Conservation (phyloP, 331 rosid species). For the Cydonia oblonga region DNA sequence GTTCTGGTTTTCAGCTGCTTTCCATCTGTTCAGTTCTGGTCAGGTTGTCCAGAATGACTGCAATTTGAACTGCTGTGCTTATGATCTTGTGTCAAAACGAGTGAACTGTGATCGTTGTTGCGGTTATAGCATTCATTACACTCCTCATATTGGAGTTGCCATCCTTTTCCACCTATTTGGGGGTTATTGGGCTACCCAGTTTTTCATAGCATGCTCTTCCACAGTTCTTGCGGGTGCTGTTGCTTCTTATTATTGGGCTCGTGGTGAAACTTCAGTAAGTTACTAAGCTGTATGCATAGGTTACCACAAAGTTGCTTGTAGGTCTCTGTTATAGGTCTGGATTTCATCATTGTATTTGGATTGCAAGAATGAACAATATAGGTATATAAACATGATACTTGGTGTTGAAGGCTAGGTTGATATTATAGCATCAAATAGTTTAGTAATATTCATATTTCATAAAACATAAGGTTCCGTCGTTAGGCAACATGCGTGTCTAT, state of each 20-base stretch:
- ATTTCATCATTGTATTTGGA: background rate
- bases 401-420: background rate
- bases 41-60: constrained; percentile 75
- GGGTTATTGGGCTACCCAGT: constrained; percentile 90
- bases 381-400: background rate
- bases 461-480: background rate
- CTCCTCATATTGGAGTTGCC: constrained; percentile 82
- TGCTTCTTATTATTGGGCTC: constrained; percentile 91
- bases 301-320: background rate
- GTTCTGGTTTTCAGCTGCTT: constrained; percentile 93
- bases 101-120: constrained; percentile 85
- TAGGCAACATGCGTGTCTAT: background rate
- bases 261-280: constrained; percentile 80
- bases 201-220: constrained; percentile 74
- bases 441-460: background rate
- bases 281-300: constrained; percentile 13
- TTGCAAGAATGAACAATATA: background rate
- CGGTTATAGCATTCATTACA: constrained; percentile 79
- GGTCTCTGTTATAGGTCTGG: background rate
- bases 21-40: constrained; percentile 90
- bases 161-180: constrained; percentile 93
- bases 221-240: constrained; percentile 91
- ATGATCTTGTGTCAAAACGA: constrained; percentile 63
- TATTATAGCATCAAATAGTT: background rate
- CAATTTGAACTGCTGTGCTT: constrained; percentile 78